Evolutionary conservation across 441 rosid genomes (phyloP), one percentile per base, ranked within the genome.

Genomic region (Gossypium schwendimanii): DNA sequence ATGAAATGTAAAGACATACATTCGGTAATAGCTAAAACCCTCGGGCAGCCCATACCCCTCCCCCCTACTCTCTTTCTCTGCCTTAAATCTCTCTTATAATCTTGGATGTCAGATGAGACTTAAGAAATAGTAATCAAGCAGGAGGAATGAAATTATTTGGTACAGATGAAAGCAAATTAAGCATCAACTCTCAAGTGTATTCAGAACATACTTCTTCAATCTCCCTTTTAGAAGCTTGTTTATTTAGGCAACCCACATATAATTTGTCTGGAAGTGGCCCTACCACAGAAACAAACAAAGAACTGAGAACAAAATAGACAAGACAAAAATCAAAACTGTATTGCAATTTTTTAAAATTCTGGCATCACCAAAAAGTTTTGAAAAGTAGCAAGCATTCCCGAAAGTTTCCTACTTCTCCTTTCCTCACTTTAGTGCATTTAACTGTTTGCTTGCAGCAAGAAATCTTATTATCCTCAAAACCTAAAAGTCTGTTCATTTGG

Each of bases 201-300:
- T 47, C 36, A 54, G 55, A 53, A 63, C 82, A 78, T 88, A 94
- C 97, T 82, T 94, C 96, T 69, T 85, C 86, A 57, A 94, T 76
- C 57, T 92, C 98, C 75, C 70, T 61, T 75, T 75, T 84, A 60
- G 94, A 78, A 72, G 97, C 87, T 64, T 81, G 89, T 78, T 76
- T 90, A 89, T 81, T 83, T 74, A 94, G 77, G 75, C 87, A 78
- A 79, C 97, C 87, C 81, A 89, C 91, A 77, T 88, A 94, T 75
- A 94, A 78, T 75, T 90, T 94, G 24, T 88, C 91, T 65, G 81
- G 83, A 73, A 54, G 20, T 15, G 44, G 86, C 73, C 80, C 87
- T 75, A 78, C 41, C 76, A 81, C 41, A 69, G 21, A 73, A 67
- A 53, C 18, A 75, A 69, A 45, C 4, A 65, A 44, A 47, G 24